phyloP scores from a whole-genome alignment of 2,329 filamentous ascomycete genomes.

The Colletotrichum sp. region DNA sequence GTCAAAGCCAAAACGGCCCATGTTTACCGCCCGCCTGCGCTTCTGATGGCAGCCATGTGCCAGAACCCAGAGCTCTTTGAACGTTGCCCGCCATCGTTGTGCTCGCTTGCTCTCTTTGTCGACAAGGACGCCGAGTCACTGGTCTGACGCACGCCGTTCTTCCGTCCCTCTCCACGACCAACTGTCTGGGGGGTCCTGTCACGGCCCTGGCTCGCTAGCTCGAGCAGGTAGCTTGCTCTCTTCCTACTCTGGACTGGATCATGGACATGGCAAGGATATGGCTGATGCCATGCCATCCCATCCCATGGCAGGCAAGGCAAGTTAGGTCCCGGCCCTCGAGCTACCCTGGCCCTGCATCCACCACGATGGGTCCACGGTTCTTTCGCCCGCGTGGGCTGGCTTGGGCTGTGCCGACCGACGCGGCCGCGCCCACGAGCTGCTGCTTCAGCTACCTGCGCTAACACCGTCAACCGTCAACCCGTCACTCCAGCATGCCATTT shows the following conservation, averaged over 20 bases:
- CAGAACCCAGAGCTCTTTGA: not conserved
- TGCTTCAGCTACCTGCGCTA: not conserved
- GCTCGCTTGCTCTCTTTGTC: not conserved
- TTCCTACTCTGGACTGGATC: not conserved
- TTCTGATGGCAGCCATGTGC: not conserved
- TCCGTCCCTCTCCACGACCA: not conserved
- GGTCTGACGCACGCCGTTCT: not conserved
- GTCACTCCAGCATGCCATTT: not conserved
- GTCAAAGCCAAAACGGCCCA: not conserved
- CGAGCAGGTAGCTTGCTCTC: not conserved
- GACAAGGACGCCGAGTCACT: not conserved
- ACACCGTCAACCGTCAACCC: not conserved
- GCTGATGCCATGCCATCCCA: constrained; percentile 11
- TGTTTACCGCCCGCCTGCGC: not conserved
- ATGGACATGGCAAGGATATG: not conserved
- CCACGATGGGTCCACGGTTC: constrained; percentile 1
- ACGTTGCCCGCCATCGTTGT: not conserved
- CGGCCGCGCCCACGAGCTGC: not conserved
- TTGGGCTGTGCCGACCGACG: constrained; percentile 3
- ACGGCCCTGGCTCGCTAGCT: not conserved
- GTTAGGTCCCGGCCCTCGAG: not conserved
- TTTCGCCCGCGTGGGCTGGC: not conserved
- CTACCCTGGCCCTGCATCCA: not conserved
- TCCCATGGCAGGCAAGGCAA: not conserved
- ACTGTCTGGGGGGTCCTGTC: not conserved